Conservation (phyloP, 106 monocot genomes). For the Posidonia australis region DNA sequence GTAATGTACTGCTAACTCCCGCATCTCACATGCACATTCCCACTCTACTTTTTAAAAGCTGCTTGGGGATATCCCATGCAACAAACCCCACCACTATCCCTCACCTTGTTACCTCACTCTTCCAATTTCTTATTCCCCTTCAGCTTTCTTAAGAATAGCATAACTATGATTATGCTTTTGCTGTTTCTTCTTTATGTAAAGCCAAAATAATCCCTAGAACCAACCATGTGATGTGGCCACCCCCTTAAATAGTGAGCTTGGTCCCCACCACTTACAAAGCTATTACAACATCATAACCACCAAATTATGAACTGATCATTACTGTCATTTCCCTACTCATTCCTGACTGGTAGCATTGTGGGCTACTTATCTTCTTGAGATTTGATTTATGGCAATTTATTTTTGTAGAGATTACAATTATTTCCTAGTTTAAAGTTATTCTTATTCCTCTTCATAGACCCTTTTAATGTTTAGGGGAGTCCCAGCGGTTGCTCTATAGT, state of each 20-base stretch:
- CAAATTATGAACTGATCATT: not conserved
- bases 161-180: not conserved
- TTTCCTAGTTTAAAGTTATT: no score
- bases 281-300: not conserved
- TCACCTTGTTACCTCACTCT: not conserved
- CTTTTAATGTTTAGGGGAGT: no score
- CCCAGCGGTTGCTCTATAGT: no score
- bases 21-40: conserved; percentile 15
- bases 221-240: conserved; percentile 4
- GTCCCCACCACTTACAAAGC: not conserved
- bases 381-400: no score
- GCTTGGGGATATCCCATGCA: conserved; percentile 6
- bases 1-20: conserved; percentile 1
- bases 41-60: conserved; percentile 9
- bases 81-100: not conserved
- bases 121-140: not conserved
- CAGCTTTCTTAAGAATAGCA: not conserved
- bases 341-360: no score
- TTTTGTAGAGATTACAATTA: no score
- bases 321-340: no score
- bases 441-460: no score
- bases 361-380: no score
- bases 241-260: conserved; percentile 3
- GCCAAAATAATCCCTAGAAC: conserved; percentile 2
- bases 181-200: conserved; percentile 9